These are phyloP conservation scores for Phytophthora tentaculata DNA, from an alignment of 352 stramenopile genomes.

Conservation along the genomic window DNA sequence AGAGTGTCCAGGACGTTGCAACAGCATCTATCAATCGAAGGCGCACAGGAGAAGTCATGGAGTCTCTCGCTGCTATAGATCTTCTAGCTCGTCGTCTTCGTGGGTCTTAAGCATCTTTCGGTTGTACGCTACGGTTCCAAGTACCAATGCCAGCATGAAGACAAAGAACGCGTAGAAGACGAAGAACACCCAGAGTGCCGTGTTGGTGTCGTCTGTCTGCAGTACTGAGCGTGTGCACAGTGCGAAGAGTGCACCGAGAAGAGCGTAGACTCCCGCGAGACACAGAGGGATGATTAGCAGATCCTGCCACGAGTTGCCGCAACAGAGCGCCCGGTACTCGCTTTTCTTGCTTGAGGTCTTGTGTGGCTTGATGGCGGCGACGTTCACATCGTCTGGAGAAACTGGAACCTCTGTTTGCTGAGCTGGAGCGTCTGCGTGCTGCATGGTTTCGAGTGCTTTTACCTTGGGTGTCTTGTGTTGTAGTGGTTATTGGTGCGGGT, in stretches of 20 bases:
- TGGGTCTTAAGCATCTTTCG: conserved; percentile 62
- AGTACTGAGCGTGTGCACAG: conserved; percentile 74
- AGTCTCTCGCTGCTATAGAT: conserved; percentile 20
- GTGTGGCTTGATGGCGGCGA: conserved; percentile 63
- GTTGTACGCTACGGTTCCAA: conserved; percentile 69
- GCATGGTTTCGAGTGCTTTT: conserved; percentile 20
- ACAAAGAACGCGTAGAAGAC: conserved; percentile 72
- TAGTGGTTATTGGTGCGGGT: conserved; percentile 8
- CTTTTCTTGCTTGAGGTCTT: conserved; percentile 38
- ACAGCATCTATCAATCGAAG: neutral
- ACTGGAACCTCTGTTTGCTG: conserved; percentile 18
- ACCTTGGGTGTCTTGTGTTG: conserved; percentile 11
- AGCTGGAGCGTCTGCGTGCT: conserved; percentile 18
- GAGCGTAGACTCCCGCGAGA: conserved; percentile 61
- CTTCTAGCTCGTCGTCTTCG: conserved; percentile 41
- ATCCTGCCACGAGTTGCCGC: conserved; percentile 76
- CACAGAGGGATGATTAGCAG: conserved; percentile 75
- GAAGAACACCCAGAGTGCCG: conserved; percentile 86
- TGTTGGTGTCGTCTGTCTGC: conserved; percentile 79
- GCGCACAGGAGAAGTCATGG: neutral
- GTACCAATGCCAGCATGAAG: conserved; percentile 65
- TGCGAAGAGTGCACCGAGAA: conserved; percentile 74
- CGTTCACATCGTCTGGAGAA: conserved; percentile 45
- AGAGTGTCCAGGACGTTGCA: no score
- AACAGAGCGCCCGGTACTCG: conserved; percentile 62